Conservation (phyloP, 2,329 filamentous ascomycete species). For the Cadophora malorum region DNA sequence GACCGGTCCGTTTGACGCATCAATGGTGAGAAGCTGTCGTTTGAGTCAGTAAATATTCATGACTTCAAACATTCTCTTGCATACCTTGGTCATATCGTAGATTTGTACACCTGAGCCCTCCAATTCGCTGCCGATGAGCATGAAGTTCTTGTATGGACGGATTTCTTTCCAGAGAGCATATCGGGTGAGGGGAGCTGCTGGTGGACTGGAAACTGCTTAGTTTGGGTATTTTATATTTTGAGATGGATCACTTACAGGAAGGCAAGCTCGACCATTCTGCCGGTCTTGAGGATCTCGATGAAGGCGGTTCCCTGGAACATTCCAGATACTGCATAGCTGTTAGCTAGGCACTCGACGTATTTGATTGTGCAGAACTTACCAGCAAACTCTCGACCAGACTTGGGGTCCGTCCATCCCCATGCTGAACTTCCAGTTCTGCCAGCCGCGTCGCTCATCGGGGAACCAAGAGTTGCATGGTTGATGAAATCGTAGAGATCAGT, state of each 20-base stretch:
- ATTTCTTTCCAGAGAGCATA: constrained; percentile 48
- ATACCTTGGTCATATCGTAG: constrained; percentile 57
- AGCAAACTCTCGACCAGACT: constrained; percentile 55
- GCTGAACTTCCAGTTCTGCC: constrained; percentile 30
- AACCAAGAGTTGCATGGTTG: constrained; percentile 33
- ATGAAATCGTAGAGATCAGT: constrained; percentile 37
- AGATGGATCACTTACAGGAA: constrained; percentile 47
- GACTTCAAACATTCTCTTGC: neutral
- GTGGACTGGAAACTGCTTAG: neutral
- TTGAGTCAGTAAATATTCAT: neutral
- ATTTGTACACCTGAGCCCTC: constrained; percentile 57
- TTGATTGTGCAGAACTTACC: constrained; percentile 41
- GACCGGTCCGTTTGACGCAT: constrained; percentile 47
- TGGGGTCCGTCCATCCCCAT: constrained; percentile 53
- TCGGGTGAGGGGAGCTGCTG: constrained; percentile 3
- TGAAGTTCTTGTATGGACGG: constrained; percentile 47
- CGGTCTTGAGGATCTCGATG: constrained; percentile 53
- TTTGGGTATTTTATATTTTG: constrained; percentile 46
- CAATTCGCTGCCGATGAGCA: constrained; percentile 51
- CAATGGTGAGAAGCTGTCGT: constrained; percentile 46
- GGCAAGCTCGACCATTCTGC: constrained; percentile 55
- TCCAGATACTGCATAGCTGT: neutral
- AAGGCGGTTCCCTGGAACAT: constrained; percentile 45
- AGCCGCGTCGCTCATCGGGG: neutral
- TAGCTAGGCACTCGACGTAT: neutral